Evolutionary conservation across 2,329 filamentous ascomycete species (phyloP), one percentile per base, ranked within the genome.

Genomic region (Hypocreales sp.): DNA sequence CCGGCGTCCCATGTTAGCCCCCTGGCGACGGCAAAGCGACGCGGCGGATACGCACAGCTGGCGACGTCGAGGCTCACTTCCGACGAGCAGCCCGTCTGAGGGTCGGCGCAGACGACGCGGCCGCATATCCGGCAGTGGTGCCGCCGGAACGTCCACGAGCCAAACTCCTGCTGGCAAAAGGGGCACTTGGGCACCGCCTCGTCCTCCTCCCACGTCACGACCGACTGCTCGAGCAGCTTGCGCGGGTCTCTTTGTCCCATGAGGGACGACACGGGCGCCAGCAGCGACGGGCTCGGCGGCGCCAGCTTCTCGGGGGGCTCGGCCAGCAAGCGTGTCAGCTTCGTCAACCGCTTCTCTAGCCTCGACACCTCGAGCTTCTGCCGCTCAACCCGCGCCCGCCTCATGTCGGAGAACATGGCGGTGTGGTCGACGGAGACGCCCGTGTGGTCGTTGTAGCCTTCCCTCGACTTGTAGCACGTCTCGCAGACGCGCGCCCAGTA

Each of bases 381-480:
- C 36, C 84, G 77, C 44, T 95, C 86, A 1, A 94, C 75, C 21
- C 63, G 80, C 37, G 75, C 79, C 40, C 77, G 70, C 32, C 90
- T 64, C n/a, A 79, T 65, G 4, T 65, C 64, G 9, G 64, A 55
- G 40, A 98, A 94, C 4, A 60, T 57, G n/a, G 60, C 56, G 4
- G 72, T 84, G 40, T 84, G 79, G 41, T 92, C 76, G 33, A 73
- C 61, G 31, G 74, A 60, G 3, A 76, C 50, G 1, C 84, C 81
- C 30, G 67, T 69, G 40, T 87, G 79, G 44, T 98, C 86, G 46
- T 92, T 93, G 53, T 98, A 98, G 4, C 90, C 90, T 15, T 86
- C 82, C 42, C 90, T 71, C 27, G 84, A 93, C 57, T 94, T 95
- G 58, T 90, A 98, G 55, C 90, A 98, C n/a, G 90, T 95, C 58